Evolutionary conservation across 2,329 filamentous ascomycete species (phyloP), one percentile per base, ranked within the genome.

Genomic region (Colletotrichum musicola): DNA sequence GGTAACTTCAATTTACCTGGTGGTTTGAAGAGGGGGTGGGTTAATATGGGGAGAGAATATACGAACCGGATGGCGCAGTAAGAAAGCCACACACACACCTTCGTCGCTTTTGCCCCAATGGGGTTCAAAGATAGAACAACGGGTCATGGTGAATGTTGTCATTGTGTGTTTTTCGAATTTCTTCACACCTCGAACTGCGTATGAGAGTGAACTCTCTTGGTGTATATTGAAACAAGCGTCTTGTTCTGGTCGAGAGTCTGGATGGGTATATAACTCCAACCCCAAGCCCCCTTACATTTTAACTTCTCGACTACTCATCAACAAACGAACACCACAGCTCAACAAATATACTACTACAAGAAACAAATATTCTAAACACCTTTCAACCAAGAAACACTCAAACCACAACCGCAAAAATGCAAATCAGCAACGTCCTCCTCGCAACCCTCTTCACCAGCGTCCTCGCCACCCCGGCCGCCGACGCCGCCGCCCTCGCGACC

Each of bases 371-470:
- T n/a, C 14, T 16, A 47, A 47, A n/a, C 14, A 16, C 18, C 46
- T 22, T 12, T 3, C 10, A 49, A 25, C 27, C 18, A 38, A 35
- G n/a, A 35, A 13, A 22, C 38, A 22, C 25, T 10, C 9, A n/a
- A 16, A 22, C 2, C n/a, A 25, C 22, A 2, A 35, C 30, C 51
- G 38, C 27, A 46, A 55, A 16, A 50, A 71, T 75, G 72, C 60
- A 60, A n/a, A 16, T 71, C 65, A 27, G 16, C 12, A 49, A 67
- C 25, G 50, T 78, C 59, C 59, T 78, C 60, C 44, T 74, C 22
- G 72, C 67, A 69, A 40, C 66, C 20, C 27, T 57, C 53, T 55
- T 42, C 65, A 27, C 47, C 20, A 44, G 72, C 69, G 25, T 59
- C 59, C 46, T 73, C 59, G 73, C 72, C 16, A 71, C 70, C 27